Evolutionary conservation across 2,329 filamentous ascomycete genomes (phyloP), one percentile per base, ranked within the genome.

Genomic region (Chaetomium sp.): DNA sequence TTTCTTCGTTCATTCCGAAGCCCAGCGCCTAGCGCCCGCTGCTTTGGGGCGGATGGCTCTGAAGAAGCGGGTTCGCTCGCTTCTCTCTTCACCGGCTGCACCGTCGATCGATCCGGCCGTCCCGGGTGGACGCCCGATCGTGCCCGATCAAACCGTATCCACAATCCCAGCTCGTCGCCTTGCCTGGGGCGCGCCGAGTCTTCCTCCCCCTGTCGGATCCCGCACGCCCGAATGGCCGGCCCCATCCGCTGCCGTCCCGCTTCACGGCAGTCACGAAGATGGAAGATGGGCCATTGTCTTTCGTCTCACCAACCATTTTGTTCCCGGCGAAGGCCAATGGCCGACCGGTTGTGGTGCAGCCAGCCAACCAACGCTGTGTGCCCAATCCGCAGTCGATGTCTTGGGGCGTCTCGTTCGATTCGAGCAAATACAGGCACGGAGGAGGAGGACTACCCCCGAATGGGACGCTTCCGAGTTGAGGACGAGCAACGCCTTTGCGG

Each of bases 261-360:
- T 52, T 42, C 53, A 49, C 46, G 57, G 57, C 3, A 27, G 48
- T 47, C 41, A 56, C 53, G 58, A 52, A 53, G 40, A 44, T 43
- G 10, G 11, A 19, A 38, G 14, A 33, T 55, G 40, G 47, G n/a
- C 41, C 11, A 27, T 27, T 27, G 19, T 12, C 48, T 11, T 32
- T 48, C 34, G 52, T 53, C 52, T 46, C 48, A 45, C 54, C 43
- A 43, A 46, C 51, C 52, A 49, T 51, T 44, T 53, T 40, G 37
- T 27, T 27, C 34, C 47, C 3, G 19, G 19, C 19, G 19, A 27
- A 3, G 19, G 19, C 19, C 19, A 27, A 27, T 27, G 19, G 19
- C 19, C 19, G 3, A 27, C 19, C 19, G 19, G 19, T 27, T 27
- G 19, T 27, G 19, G 19, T 27, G 19, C 19, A 27, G 19, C 19